Conservation (phyloP, 139 green algal genomes). For the Auxenochlorella pyrenoidosa region DNA sequence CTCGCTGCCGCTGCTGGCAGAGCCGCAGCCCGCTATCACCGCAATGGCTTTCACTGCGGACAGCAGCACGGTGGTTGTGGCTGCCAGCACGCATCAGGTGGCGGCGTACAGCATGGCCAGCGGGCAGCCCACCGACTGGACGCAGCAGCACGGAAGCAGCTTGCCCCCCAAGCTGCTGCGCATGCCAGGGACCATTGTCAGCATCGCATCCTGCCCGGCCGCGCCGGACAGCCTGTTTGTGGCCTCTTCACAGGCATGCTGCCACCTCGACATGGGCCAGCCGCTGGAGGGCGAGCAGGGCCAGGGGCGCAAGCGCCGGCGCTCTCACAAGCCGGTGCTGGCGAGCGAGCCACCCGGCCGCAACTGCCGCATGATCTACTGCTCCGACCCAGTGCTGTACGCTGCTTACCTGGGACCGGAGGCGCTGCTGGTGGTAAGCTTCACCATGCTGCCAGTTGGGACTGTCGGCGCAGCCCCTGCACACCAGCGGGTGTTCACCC, state of each 20-base stretch:
- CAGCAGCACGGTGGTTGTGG: conserved; percentile 58
- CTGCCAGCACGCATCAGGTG: conserved; percentile 47
- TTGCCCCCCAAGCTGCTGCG: conserved; percentile 42
- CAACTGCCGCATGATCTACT: conserved; percentile 55
- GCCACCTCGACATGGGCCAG: conserved; percentile 49
- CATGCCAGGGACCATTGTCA: conserved; percentile 52
- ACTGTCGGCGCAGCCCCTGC: neutral
- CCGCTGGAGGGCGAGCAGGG: conserved; percentile 14
- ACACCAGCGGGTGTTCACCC: too few relatives aligned
- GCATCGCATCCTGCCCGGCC: conserved; percentile 49
- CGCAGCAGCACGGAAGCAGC: conserved; percentile 10
- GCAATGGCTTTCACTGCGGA: conserved; percentile 64
- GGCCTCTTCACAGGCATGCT: conserved; percentile 36
- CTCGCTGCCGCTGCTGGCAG: neutral
- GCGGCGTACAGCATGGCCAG: conserved; percentile 51
- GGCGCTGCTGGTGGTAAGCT: conserved; percentile 50
- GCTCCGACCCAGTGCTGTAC: conserved; percentile 52
- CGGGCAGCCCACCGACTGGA: conserved; percentile 51
- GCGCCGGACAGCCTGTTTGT: conserved; percentile 38
- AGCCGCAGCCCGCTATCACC: conserved; percentile 42
- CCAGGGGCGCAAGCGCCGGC: conserved; percentile 14
- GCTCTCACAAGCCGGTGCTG: conserved; percentile 15
- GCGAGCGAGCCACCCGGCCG: conserved; percentile 8
- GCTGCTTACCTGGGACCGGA: conserved; percentile 28
- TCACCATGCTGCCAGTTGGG: neutral